phyloP scores from a whole-genome alignment of 2,329 filamentous ascomycete genomes.

The Epichloe bromicola region DNA sequence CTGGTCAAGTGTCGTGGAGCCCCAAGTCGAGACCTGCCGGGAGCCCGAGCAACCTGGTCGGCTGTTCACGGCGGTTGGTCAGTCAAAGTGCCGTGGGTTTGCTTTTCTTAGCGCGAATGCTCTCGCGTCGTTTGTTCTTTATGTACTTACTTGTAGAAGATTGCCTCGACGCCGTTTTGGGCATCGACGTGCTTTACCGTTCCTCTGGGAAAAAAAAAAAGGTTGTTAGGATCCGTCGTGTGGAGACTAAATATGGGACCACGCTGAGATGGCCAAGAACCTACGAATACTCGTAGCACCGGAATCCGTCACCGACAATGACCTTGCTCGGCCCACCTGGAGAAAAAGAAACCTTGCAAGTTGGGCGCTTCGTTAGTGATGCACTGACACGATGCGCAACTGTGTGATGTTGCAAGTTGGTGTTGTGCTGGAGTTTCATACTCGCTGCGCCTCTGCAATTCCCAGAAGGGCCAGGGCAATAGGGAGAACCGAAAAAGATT shows the following conservation, averaged over 20 bases:
- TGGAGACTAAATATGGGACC: not conserved
- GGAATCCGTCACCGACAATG: not conserved
- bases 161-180: not conserved
- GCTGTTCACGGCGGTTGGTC: not conserved
- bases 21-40: not conserved
- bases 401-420: too few relatives aligned
- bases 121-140: not conserved
- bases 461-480: not conserved
- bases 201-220: not conserved
- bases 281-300: not conserved
- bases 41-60: not conserved
- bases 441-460: not conserved
- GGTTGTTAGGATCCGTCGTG: not conserved
- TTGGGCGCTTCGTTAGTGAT: too few relatives aligned
- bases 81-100: not conserved
- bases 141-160: not conserved
- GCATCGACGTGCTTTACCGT: not conserved
- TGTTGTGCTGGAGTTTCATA: not conserved
- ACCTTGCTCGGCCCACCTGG: not conserved
- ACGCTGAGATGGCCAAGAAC: not conserved
- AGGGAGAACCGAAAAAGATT: slow-evolving; percentile 14
- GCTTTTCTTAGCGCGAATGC: too few relatives aligned
- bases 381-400: too few relatives aligned
- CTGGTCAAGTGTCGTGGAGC: not conserved
- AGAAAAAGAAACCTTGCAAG: not conserved